phyloP scores from a whole-genome alignment of 2,329 filamentous ascomycete genomes.

The Cladophialophora chaetospira region DNA sequence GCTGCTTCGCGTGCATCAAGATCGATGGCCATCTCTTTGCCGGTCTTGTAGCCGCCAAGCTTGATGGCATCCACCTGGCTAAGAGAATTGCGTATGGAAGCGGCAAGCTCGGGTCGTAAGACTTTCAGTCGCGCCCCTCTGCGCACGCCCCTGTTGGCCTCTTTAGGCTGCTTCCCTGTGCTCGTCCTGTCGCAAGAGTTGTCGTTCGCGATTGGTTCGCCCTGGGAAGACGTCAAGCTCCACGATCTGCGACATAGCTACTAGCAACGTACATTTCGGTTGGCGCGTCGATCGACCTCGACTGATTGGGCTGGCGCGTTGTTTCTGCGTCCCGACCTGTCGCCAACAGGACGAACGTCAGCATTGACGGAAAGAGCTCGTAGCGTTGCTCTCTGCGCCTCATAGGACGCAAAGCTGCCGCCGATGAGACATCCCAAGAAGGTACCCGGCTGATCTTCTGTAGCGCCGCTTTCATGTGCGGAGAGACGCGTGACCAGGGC shows the following conservation, averaged over 20 bases:
- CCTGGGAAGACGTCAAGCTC: conserved; percentile 18
- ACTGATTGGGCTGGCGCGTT: background rate
- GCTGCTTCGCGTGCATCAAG: conserved; percentile 25
- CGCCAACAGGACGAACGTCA: background rate
- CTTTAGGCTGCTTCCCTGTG: background rate
- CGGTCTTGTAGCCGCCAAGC: conserved; percentile 28
- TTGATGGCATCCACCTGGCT: conserved; percentile 20
- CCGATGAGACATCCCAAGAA: conserved; percentile 73
- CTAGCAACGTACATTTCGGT: conserved; percentile 16
- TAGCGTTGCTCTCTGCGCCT: conserved; percentile 67
- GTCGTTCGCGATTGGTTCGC: background rate
- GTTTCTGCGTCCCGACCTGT: background rate
- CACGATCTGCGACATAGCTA: background rate
- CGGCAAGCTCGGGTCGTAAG: conserved; percentile 28
- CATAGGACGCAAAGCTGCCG: conserved; percentile 77
- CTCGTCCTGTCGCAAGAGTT: background rate
- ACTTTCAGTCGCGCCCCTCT: conserved; percentile 25
- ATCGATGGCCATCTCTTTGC: conserved; percentile 23
- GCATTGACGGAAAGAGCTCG: conserved; percentile 46
- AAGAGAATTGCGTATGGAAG: conserved; percentile 24
- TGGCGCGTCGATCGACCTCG: background rate
- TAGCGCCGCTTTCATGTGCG: conserved; percentile 38
- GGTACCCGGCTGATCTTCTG: conserved; percentile 44
- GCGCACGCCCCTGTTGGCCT: conserved; percentile 9
- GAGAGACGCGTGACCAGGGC: conserved; percentile 61